Evolutionary conservation across 2,329 filamentous ascomycete species (phyloP).

Genomic region (Ilyonectria destructans): DNA sequence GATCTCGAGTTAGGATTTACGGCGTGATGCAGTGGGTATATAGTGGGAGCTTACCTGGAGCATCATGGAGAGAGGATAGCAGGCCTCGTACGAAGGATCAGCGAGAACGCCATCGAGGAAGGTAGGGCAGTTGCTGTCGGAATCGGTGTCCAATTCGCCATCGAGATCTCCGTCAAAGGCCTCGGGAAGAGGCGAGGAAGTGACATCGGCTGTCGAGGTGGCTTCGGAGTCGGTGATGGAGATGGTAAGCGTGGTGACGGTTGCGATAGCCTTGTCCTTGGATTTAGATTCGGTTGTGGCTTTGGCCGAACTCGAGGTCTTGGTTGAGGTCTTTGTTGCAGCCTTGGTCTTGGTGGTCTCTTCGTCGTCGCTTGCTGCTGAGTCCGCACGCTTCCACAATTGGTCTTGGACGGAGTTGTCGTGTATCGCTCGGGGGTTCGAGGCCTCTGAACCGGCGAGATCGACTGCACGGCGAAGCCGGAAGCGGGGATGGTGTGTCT

Average conservation of each 20-base stretch:
- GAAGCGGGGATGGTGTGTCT: conserved; percentile 31
- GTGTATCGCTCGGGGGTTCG: background rate
- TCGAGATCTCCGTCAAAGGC: conserved; percentile 78
- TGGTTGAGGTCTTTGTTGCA: conserved; percentile 22
- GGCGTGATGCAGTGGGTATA: background rate
- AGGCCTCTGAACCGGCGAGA: conserved; percentile 9
- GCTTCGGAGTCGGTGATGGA: conserved; percentile 42
- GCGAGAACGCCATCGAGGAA: conserved; percentile 80
- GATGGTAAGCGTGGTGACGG: conserved; percentile 37
- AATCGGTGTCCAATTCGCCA: conserved; percentile 72
- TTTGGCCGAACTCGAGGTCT: conserved; percentile 30
- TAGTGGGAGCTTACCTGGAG: conserved; percentile 74
- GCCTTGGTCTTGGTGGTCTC: conserved; percentile 31
- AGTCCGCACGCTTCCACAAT: conserved; percentile 36
- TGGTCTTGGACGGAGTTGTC: background rate
- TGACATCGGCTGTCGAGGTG: conserved; percentile 41
- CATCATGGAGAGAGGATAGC: conserved; percentile 88
- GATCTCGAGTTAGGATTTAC: conserved; percentile 24
- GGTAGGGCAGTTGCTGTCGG: conserved; percentile 70
- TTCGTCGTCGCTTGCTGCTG: conserved; percentile 31
- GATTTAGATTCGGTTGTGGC: conserved; percentile 32
- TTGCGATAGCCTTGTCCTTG: conserved; percentile 25
- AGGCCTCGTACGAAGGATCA: conserved; percentile 78
- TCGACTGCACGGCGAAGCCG: conserved; percentile 5
- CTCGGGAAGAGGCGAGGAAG: conserved; percentile 67